These are phyloP conservation scores for Pisolithus marmoratus DNA, from an alignment of 768 basidiomycete species.

Conservation along the genomic window DNA sequence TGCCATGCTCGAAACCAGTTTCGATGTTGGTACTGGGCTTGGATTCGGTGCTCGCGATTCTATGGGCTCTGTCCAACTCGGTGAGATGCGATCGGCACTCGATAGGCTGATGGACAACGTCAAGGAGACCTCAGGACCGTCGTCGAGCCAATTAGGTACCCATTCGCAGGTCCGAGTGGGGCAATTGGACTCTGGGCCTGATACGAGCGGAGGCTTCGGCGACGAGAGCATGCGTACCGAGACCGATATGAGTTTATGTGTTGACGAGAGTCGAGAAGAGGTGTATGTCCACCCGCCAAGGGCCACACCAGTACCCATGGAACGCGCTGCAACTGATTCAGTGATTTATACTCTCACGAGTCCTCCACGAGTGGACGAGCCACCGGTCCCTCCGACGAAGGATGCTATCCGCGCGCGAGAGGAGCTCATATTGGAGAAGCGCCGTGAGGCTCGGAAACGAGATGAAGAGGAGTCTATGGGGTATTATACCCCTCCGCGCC, in stretches of 20 bases:
- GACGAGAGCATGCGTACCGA: constrained; percentile 28
- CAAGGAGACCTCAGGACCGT: constrained; percentile 20
- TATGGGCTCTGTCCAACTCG: constrained; percentile 49
- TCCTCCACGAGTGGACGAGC: constrained; percentile 24
- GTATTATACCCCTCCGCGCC: constrained; percentile 29
- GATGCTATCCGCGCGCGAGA: constrained; percentile 64
- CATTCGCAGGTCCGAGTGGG: constrained; percentile 19
- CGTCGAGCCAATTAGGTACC: constrained; percentile 16
- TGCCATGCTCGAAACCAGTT: constrained; percentile 16
- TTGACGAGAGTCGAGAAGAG: constrained; percentile 19
- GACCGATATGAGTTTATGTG: constrained; percentile 26
- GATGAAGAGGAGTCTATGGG: constrained; percentile 43
- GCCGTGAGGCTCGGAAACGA: constrained; percentile 52
- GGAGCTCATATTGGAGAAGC: constrained; percentile 64
- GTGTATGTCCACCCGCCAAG: constrained; percentile 6
- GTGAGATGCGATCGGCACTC: constrained; percentile 68
- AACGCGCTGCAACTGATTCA: constrained; percentile 51
- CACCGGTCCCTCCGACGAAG: constrained; percentile 47
- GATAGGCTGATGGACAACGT: constrained; percentile 72
- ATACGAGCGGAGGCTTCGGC: constrained; percentile 26
- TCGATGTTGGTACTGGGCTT: constrained; percentile 19
- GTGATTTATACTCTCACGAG: constrained; percentile 26
- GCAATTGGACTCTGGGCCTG: constrained; percentile 34
- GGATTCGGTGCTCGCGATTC: constrained; percentile 31
- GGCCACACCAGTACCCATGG: constrained; percentile 27